These are phyloP conservation scores for Scheffersomyces cryptocercus DNA, from an alignment of 1,139 yeast species.

Conservation along the genomic window DNA sequence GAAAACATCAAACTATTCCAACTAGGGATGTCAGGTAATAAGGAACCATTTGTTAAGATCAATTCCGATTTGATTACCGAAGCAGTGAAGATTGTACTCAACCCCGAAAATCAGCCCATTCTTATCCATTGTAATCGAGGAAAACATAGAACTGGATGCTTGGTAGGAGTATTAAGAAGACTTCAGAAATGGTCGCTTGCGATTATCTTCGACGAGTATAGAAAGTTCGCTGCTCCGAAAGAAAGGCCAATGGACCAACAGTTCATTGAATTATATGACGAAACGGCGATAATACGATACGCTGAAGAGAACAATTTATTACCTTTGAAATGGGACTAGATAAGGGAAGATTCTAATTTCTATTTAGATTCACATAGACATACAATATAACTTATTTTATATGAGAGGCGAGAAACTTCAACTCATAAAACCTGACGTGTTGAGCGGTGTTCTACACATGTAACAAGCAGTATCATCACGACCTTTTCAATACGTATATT, in stretches of 20 bases:
- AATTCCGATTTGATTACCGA: constrained; percentile 75
- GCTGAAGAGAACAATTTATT: constrained; percentile 59
- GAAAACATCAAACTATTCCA: constrained; percentile 74
- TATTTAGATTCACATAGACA: too few relatives aligned
- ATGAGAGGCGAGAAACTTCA: too few relatives aligned
- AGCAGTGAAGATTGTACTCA: constrained; percentile 76
- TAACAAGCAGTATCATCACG: too few relatives aligned
- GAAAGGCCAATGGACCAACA: constrained; percentile 95
- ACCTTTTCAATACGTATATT: too few relatives aligned
- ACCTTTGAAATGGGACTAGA: constrained; percentile 64
- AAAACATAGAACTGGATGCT: constrained; percentile 94
- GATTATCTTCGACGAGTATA: constrained; percentile 91
- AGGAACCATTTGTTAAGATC: constrained; percentile 89
- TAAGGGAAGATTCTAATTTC: too few relatives aligned
- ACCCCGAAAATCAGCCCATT: constrained; percentile 87
- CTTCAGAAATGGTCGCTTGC: constrained; percentile 91
- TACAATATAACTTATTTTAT: too few relatives aligned
- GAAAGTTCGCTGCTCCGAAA: constrained; percentile 93
- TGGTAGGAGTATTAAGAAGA: constrained; percentile 87
- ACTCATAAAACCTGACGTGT: too few relatives aligned
- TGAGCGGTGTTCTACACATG: too few relatives aligned
- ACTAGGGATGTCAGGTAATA: constrained; percentile 93
- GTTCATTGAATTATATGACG: constrained; percentile 85
- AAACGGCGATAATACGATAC: constrained; percentile 52
- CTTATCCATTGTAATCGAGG: constrained; percentile 95